Conservation (phyloP, 306 rosid genomes). For the Citrullus mucosospermus region DNA sequence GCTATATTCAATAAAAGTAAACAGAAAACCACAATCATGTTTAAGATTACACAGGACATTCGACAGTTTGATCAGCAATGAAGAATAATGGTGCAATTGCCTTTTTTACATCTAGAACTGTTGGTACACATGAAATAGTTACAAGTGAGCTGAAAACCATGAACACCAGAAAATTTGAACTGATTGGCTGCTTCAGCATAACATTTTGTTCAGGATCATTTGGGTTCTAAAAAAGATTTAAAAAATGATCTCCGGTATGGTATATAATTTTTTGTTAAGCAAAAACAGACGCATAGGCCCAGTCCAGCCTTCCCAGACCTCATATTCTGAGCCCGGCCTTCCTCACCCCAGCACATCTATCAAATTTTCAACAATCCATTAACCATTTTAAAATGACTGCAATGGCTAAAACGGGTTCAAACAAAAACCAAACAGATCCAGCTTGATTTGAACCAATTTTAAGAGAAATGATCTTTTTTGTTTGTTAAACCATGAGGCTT, state of each 20-base stretch:
- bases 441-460: background rate
- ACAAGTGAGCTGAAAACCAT: background rate
- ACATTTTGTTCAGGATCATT: background rate
- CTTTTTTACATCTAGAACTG: background rate
- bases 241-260: too few species aligned
- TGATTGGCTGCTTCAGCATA: background rate
- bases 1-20: background rate
- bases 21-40: background rate
- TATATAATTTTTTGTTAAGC: too few species aligned
- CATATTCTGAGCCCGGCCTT: background rate
- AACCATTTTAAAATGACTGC: background rate
- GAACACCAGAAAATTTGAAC: background rate
- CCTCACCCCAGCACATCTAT: background rate
- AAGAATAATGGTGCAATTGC: background rate
- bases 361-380: background rate
- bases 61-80: background rate
- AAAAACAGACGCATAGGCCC: background rate
- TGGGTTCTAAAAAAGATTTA: too few species aligned
- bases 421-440: background rate
- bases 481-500: background rate
- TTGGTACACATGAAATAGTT: background rate
- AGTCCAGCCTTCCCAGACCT: background rate
- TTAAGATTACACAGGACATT: background rate
- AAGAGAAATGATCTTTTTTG: background rate
- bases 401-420: background rate